phyloP scores from a whole-genome alignment of 441 rosid species.

The Populus hybrid region DNA sequence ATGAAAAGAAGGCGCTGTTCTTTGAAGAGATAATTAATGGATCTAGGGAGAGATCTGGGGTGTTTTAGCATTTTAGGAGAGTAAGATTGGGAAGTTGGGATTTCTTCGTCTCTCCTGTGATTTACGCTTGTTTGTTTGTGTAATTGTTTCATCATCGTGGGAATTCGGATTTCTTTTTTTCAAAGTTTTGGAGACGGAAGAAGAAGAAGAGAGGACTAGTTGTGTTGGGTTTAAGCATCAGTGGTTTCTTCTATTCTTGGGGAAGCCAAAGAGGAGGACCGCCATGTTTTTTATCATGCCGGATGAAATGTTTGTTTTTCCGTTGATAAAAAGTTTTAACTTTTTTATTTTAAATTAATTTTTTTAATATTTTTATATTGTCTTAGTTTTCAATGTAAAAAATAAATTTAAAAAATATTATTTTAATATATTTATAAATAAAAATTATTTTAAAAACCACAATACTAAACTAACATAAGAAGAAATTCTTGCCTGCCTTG shows the following conservation, averaged over 20 bases:
- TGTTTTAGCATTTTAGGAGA: constrained; percentile 63
- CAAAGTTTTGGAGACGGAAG: background rate
- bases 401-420: no score
- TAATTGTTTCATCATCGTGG: constrained; percentile 52
- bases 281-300: no score
- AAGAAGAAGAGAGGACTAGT: background rate
- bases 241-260: background rate
- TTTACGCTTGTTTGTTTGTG: constrained; percentile 70
- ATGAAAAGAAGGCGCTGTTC: constrained; percentile 87
- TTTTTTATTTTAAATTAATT: no score
- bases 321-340: no score
- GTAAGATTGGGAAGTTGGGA: constrained; percentile 44
- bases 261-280: no score
- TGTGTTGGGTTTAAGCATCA: background rate
- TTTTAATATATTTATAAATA: no score
- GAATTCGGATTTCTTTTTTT: background rate
- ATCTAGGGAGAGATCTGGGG: constrained; percentile 74
- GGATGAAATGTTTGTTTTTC: no score
- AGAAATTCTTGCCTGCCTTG: no score
- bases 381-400: no score
- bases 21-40: constrained; percentile 70
- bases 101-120: constrained; percentile 62
- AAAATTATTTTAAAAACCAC: no score
- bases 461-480: no score
- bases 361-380: no score